Evolutionary conservation across 2,329 filamentous ascomycete species (phyloP).

Genomic region (Pseudocercospora fijiensis): DNA sequence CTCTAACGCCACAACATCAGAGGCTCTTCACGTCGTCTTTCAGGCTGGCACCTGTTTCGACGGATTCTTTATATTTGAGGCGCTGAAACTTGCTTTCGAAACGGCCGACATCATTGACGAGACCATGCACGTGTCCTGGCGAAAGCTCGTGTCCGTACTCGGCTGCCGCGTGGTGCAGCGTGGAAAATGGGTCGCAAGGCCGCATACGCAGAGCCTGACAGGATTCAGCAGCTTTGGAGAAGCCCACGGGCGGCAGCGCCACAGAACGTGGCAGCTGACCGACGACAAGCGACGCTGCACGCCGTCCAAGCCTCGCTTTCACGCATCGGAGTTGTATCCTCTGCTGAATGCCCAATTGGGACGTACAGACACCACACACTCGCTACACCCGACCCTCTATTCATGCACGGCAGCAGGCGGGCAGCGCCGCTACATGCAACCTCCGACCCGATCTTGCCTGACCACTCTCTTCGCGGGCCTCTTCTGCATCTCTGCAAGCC

Average conservation of each 20-base stretch:
- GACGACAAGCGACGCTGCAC: neutral
- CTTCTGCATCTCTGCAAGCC: neutral
- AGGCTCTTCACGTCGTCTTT: neutral
- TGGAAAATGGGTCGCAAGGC: neutral
- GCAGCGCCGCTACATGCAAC: neutral
- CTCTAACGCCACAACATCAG: neutral
- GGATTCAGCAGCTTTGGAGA: neutral
- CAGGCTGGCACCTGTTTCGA: neutral
- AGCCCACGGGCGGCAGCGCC: neutral
- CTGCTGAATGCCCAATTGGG: neutral
- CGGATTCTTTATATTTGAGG: neutral
- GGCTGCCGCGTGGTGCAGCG: neutral
- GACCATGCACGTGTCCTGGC: neutral
- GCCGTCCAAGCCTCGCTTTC: neutral
- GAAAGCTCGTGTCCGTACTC: slow-evolving; percentile 1
- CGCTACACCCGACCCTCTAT: neutral
- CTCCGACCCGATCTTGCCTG: neutral
- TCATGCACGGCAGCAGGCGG: neutral
- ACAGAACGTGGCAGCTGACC: neutral
- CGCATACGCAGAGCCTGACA: neutral
- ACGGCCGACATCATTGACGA: neutral
- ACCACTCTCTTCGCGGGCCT: neutral
- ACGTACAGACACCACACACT: neutral
- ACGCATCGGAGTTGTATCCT: neutral
- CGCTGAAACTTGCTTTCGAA: neutral